Evolutionary conservation across 306 rosid species (phyloP).

Genomic region (Begonia loranthoides): DNA sequence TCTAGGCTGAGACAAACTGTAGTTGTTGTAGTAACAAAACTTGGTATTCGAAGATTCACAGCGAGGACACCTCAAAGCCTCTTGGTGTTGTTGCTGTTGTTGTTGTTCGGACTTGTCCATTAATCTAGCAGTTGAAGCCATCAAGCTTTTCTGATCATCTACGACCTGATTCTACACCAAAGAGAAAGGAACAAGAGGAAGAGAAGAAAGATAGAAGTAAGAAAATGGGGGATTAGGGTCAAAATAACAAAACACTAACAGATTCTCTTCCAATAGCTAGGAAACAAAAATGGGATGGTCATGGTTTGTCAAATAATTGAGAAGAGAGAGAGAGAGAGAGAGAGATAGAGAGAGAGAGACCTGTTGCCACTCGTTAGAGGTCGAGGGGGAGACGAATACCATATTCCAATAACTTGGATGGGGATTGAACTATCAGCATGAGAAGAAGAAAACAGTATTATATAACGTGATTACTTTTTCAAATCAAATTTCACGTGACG

Average conservation of each 20-base stretch:
- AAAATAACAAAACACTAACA: conserved; percentile 30
- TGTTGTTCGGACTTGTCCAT: conserved; percentile 57
- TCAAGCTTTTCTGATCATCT: conserved; percentile 33
- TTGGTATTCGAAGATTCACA: conserved; percentile 92
- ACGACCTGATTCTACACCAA: conserved; percentile 24
- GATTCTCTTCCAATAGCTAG: conserved; percentile 74
- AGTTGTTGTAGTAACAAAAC: conserved; percentile 95
- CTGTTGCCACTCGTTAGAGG: conserved; percentile 71
- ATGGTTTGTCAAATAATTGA: conserved; percentile 67
- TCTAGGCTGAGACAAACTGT: conserved; percentile 87
- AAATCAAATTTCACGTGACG: conserved; percentile 27
- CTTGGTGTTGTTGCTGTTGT: conserved; percentile 30
- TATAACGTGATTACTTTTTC: not conserved
- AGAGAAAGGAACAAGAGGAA: not conserved
- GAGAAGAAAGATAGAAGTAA: conserved; percentile 1
- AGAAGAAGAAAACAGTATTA: not conserved
- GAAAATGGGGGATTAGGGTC: conserved; percentile 29
- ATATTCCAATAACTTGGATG: conserved; percentile 24
- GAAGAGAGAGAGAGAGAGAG: conserved; percentile 15
- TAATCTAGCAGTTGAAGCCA: conserved; percentile 36
- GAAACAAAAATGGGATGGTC: conserved; percentile 58
- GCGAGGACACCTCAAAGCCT: conserved; percentile 66
- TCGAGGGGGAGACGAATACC: conserved; percentile 28
- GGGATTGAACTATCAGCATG: not conserved
- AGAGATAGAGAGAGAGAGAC: conserved; percentile 19